Base-by-base conservation (phyloP, 2,329 filamentous ascomycete genomes). In the Biscogniauxia sp. region DNA sequence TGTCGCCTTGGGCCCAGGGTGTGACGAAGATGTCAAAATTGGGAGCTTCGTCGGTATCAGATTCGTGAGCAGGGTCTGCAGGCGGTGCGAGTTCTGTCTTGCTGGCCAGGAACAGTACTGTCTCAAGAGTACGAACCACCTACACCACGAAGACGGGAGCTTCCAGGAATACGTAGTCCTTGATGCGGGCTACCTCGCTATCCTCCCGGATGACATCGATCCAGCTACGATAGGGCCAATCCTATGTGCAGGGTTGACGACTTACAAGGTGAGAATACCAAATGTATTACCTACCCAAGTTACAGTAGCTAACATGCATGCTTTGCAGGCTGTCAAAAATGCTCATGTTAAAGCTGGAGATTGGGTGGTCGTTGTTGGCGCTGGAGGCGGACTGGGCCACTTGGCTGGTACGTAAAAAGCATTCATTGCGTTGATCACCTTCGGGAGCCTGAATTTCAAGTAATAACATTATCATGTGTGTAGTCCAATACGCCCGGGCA, bases 141-240 rank as follows among this genome's bases (percentile, higher is more conserved):
- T 80, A 52, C 77, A 79, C 62, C 77, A 80, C 59, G 77, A 79
- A 56, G 78, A 79, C 61, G 78, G 78, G 0, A 76, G 75, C 53
- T 80, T 80, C 55, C 77, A 79, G 63, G 69, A 79, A 68, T 79
- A 77, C 60, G 76, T 79, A 58, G 74, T 72, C 5, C 69, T 79
- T n/a, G 77, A 79, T 66, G 76, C 76, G 37, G 75, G 77, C 50
- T 77, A 79, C 57, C 61, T 80, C 65, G 78, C 78, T 0, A 60
- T 78, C 15, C 65, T 80, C 54, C 77, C 78, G 13, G 72, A 76
- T 58, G 78, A 79, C 65, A 68, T 77, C 51, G 76, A 79, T 68
- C 75, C 76, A 0, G 70, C 66, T 54, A 68, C 76, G 5, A 74
- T 77, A 49, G 77, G 77, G 1, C 77, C 78, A 13, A 74, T 77